Evolutionary conservation across 1,284 basidiomycete genomes (phyloP).

Genomic region (Psilocybe mexicana): DNA sequence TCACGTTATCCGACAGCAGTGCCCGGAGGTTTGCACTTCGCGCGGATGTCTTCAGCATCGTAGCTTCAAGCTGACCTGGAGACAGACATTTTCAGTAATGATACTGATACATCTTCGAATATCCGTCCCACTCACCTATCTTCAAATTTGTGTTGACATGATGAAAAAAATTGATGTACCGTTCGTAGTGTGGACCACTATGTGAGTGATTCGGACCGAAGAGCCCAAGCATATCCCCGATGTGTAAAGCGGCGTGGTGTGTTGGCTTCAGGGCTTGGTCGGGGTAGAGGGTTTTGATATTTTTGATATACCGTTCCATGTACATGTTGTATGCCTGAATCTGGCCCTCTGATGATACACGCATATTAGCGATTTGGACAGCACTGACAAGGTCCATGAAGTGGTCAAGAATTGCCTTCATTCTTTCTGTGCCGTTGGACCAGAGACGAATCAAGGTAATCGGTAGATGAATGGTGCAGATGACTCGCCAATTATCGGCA

Average conservation of each 20-base stretch:
- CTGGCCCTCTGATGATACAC: slow-evolving; percentile 19
- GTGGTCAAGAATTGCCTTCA: slow-evolving; percentile 18
- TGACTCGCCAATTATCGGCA: slow-evolving; percentile 33
- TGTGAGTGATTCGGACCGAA: slow-evolving; percentile 1
- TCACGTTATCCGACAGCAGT: background rate
- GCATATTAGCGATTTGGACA: slow-evolving; percentile 17
- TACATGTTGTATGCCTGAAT: background rate
- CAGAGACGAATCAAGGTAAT: slow-evolving; percentile 30
- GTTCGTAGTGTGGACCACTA: background rate
- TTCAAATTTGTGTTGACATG: background rate
- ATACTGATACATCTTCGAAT: too few species aligned
- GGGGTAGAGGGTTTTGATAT: background rate
- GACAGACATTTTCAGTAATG: too few species aligned
- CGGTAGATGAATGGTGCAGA: slow-evolving; percentile 33
- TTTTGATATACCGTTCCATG: background rate
- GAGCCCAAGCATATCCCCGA: background rate
- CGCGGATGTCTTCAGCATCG: background rate
- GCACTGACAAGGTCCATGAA: slow-evolving; percentile 31
- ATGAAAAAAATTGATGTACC: background rate
- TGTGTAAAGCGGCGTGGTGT: background rate
- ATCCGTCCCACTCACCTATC: background rate
- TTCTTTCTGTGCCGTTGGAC: slow-evolving; percentile 11
- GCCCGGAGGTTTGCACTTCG: background rate
- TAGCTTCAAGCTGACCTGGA: background rate
- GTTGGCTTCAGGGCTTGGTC: background rate